Conservation (phyloP, 176 grass and related monocot species). For the Aegilops umbellulata region DNA sequence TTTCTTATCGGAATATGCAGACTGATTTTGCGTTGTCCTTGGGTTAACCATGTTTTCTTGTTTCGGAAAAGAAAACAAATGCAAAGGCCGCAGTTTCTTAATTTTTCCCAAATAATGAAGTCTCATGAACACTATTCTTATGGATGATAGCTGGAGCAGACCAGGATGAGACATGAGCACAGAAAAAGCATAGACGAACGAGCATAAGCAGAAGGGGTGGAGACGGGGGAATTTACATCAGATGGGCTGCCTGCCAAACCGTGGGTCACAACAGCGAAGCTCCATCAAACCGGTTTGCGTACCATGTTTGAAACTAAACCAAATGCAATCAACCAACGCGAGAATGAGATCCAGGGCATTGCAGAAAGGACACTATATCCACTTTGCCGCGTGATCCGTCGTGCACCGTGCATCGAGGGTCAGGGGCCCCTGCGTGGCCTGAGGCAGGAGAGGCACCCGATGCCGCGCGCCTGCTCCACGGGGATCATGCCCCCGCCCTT, state of each 20-base stretch:
- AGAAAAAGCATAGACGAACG: not conserved
- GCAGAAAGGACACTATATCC: not conserved
- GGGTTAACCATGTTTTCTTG: too few relatives aligned
- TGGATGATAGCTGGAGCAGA: not conserved
- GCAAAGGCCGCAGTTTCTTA: too few relatives aligned
- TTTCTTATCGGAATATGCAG: too few relatives aligned
- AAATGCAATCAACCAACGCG: constrained; percentile 18
- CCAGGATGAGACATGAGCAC: not conserved
- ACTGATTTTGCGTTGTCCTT: too few relatives aligned
- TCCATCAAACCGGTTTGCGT: constrained; percentile 40
- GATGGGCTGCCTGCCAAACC: not conserved
- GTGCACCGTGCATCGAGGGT: too few relatives aligned
- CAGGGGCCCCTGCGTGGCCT: constrained; percentile 60
- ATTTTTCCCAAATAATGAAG: not conserved
- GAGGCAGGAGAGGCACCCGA: constrained; percentile 64
- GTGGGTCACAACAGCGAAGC: constrained; percentile 15
- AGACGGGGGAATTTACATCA: constrained; percentile 40
- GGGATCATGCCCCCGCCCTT: constrained; percentile 97
- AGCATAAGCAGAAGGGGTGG: too few relatives aligned
- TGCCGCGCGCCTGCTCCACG: constrained; percentile 54
- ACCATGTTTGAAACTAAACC: constrained; percentile 29
- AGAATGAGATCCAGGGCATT: constrained; percentile 18
- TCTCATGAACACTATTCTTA: not conserved
- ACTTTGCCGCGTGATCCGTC: not conserved
- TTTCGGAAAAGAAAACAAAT: too few relatives aligned